Evolutionary conservation across 768 basidiomycete genomes (phyloP), one percentile per base, ranked within the genome.

Genomic region (Leccinum uliginosum): DNA sequence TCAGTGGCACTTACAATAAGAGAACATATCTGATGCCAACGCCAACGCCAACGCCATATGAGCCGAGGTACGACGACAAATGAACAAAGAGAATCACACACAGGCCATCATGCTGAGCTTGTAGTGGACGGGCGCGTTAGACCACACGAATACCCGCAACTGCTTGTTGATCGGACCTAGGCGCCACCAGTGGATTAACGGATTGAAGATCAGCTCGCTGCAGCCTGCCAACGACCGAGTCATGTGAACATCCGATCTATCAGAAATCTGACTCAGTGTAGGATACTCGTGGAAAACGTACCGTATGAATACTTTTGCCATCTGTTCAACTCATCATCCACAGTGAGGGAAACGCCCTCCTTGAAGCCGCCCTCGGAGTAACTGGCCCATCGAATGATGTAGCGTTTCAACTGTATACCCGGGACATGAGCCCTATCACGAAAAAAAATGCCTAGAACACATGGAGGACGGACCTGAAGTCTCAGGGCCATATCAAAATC

Each of bases 251-350:
- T 21, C 55, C 45, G 77, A 72, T 12, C 6, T 6, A 5, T 6
- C 19, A 15, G 4, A 6, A 68, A 65, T 77, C 79, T 23, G 64
- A 75, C 75, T 23, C 75, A 76, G 10, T 19, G 40, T 43, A 43
- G 2, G 19, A 43, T 43, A 17, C 11, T 43, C n/a, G 40, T 19
- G 40, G 40, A 12, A 43, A 35, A 59, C 70, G 63, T 9, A 65
- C 86, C 89, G 71, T 89, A 91, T 0, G 87, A 76, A 60, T 91
- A 91, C 66, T 95, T 96, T 59, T 94, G 91, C 93, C 93, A 97
- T 7, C 93, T 71, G 67, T 94, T 94, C n/a, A 97, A 73, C 66
- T 97, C 93, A 65, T 97, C 93, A 55, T 93, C 91, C 56, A 86
- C 87, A 0, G 93, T 94, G 2, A 97, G 75, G 1, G 89, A 91